A percentile compares a stretch with the other conserved stretches of the same genome.
phyloP scores from a whole-genome alignment of 805 yeast species.

The Debaryomyces prosopidis region DNA sequence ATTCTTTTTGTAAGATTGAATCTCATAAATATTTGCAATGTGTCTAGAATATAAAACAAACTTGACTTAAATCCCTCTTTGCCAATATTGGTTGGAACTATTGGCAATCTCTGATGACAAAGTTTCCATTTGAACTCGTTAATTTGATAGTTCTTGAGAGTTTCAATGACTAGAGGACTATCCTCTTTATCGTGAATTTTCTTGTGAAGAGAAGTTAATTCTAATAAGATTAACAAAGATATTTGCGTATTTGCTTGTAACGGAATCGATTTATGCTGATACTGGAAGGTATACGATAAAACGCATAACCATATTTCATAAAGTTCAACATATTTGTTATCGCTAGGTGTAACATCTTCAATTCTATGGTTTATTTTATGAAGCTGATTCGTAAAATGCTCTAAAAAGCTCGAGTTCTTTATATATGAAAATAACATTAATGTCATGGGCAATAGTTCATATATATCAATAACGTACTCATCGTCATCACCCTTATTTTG shows the following conservation, averaged over 20 bases:
- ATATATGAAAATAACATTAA: conserved; percentile 13
- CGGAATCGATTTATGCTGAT: conserved; percentile 30
- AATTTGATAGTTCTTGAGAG: conserved; percentile 16
- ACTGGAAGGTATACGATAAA: conserved; percentile 38
- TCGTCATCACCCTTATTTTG: conserved; percentile 8
- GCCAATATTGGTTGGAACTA: conserved; percentile 26
- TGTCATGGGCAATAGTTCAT: conserved; percentile 19
- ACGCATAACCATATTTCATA: conserved; percentile 37
- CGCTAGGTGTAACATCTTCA: conserved; percentile 13
- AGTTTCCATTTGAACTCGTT: conserved; percentile 44
- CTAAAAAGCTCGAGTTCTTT: conserved; percentile 16
- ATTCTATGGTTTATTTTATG: conserved; percentile 9
- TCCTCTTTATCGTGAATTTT: not conserved
- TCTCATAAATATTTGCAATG: conserved; percentile 28
- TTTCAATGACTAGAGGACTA: conserved; percentile 2
- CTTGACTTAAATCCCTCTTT: conserved; percentile 27
- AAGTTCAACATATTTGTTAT: conserved; percentile 15
- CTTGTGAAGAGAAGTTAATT: conserved; percentile 15
- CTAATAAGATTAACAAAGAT: conserved; percentile 25
- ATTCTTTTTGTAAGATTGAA: conserved; percentile 40
- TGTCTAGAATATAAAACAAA: conserved; percentile 34
- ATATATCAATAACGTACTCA: conserved; percentile 10
- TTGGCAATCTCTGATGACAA: conserved; percentile 40
- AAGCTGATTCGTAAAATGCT: conserved; percentile 14
- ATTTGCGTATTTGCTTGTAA: conserved; percentile 27